phyloP scores from a whole-genome alignment of 306 rosid species.

The Vigna nakashimae region DNA sequence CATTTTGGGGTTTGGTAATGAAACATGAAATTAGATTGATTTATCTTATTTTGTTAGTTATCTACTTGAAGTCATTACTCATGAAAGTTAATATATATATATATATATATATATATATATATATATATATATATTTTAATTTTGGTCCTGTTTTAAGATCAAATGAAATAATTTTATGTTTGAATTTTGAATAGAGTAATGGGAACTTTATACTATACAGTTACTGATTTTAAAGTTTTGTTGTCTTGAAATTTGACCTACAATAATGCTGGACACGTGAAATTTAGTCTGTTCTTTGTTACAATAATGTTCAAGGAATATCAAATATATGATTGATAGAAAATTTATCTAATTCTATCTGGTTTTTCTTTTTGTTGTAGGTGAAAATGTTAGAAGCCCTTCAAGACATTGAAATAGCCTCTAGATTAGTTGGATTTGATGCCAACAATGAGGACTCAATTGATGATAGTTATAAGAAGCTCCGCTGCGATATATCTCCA shows the following conservation, averaged over 20 bases:
- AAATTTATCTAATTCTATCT: background rate
- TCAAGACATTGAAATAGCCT: conserved; percentile 98
- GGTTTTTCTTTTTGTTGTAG: conserved; percentile 52
- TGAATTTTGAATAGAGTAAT: conserved; percentile 16
- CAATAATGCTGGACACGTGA: conserved; percentile 4
- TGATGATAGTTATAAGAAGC: conserved; percentile 92
- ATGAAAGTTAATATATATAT: background rate
- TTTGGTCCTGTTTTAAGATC: conserved; percentile 12
- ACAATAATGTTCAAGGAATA: conserved; percentile 24
- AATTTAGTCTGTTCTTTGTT: conserved; percentile 27
- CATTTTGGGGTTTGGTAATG: conserved; percentile 24
- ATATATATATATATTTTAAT: background rate
- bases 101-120: too few species aligned
- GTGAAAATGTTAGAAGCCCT: conserved; percentile 99
- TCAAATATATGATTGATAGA: background rate
- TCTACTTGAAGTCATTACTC: conserved; percentile 18
- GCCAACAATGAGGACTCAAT: conserved; percentile 76
- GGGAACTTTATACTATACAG: conserved; percentile 8
- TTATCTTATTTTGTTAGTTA: conserved; percentile 8
- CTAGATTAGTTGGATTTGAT: conserved; percentile 94
- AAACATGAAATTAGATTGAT: conserved; percentile 33
- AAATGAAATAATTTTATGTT: conserved; percentile 7
- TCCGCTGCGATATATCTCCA: conserved; percentile 76
- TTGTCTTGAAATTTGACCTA: conserved; percentile 29
- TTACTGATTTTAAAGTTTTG: conserved; percentile 20